phyloP scores from a whole-genome alignment of 2,329 filamentous ascomycete genomes.

The Aspergillus awamori region DNA sequence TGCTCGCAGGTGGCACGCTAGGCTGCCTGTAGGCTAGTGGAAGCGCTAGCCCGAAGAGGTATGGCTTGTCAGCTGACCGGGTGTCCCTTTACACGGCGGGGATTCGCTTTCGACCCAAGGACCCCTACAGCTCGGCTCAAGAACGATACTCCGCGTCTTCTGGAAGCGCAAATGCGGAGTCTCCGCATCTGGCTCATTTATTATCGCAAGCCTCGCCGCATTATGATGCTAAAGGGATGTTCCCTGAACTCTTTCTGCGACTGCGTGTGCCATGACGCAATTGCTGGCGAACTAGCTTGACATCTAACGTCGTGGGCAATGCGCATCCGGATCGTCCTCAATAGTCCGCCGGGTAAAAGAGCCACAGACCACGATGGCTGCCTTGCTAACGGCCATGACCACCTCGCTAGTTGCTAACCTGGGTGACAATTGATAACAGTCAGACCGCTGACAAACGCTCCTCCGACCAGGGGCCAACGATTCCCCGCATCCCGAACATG shows the following conservation, averaged over 20 bases:
- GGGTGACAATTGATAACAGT: too few relatives aligned
- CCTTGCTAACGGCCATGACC: background rate
- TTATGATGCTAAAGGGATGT: background rate
- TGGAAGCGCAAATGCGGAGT: constrained; percentile 8
- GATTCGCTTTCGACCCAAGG: background rate
- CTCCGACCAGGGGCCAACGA: background rate
- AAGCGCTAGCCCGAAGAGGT: background rate
- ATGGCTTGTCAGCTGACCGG: constrained; percentile 4
- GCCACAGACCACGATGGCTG: background rate
- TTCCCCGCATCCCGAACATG: background rate
- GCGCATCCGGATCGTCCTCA: background rate
- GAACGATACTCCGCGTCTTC: constrained; percentile 10
- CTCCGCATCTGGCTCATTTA: constrained; percentile 4
- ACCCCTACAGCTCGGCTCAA: background rate
- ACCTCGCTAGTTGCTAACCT: background rate
- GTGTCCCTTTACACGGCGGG: constrained; percentile 9
- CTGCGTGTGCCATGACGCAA: constrained; percentile 2
- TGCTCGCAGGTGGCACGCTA: background rate
- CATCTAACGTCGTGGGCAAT: background rate
- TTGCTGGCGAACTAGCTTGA: background rate
- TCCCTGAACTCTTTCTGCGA: background rate
- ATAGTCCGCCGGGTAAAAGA: background rate
- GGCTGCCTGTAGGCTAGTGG: background rate
- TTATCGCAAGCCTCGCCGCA: constrained; percentile 1
- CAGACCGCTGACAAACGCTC: background rate